Base-by-base conservation (phyloP, 805 yeast species). In the Hanseniaspora nectarophila region DNA sequence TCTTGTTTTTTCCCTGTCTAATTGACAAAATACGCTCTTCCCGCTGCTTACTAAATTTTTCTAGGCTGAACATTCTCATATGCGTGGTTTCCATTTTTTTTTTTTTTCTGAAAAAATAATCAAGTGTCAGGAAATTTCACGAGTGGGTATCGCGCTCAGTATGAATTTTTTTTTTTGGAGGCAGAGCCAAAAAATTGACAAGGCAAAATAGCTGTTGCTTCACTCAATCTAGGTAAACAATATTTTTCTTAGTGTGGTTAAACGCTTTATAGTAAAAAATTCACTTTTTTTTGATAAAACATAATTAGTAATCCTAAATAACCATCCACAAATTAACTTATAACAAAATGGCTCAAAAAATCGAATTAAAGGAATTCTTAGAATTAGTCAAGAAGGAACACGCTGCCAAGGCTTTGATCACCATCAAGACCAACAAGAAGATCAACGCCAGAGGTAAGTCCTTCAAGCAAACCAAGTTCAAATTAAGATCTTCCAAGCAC, bases 331-430 rank as follows among this genome's bases (percentile, higher is more conserved):
- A 37, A 26, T 32, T 46, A 39, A 26, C 40, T 42, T 52, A 40
- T 38, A 54, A 61, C 57, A 58, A n/a, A n/a, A 67, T 67, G 70
- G 70, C 70, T 60, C 67, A 66, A 66, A 94, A 90, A 81, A 84
- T 92, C 71, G 96, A 89, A 74, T 88, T 92, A 78, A 92, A 92
- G 77, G 85, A 85, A 77, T 88, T 92, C 78, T 86, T 92, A 73
- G 95, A 86, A 77, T 81, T 88, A 73, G 87, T 92, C 71, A 83
- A 88, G 81, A 82, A 97, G 81, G 53, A 49, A 49, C 44, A 49
- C 53, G 80, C 88, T 68, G 97, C 89, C 81, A 87, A 92, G 70
- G 80, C 80, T 75, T 74, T 83, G 60, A 96, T 95, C 67, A 81
- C 89, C 71, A 85, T 92, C 80, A 92, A 92, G 83, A 81, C 82